Base-by-base conservation (phyloP, 2,329 filamentous ascomycete species). In the Pseudogymnoascus sp. region DNA sequence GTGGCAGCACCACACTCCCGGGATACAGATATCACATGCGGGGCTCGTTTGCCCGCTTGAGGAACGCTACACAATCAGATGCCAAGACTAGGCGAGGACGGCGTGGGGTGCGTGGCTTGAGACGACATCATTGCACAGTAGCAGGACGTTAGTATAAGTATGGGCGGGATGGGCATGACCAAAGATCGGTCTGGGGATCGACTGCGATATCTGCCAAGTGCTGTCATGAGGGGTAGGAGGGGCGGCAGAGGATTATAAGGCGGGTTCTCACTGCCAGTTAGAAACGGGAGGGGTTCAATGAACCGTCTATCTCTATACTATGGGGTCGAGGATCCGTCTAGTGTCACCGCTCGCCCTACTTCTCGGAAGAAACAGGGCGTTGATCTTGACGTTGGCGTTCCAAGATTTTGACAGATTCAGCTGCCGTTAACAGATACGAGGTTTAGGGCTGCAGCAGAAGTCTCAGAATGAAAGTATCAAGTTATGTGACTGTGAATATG, bases 111-210 rank as follows among this genome's bases (percentile, higher is more conserved):
- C 29, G 43, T 49, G 43, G 23, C 43, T 45, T 45, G 43, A 11
- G 43, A 49, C 43, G 43, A 49, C 43, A 49, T 49, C 43, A 49
- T 49, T 49, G 43, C 43, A 49, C 43, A 49, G 43, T 49, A 49
- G 43, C 6, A 16, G 21, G 23, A 10, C 43, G 43, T 49, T 49
- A 49, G 43, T 49, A 49, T 29, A 11, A 16, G 23, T n/a, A 29
- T 49, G 43, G 21, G 12, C 39, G 19, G 23, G 7, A 49, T 49
- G 43, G 41, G 12, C 10, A 23, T 49, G 43, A 49, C 43, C 43
- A 29, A 49, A 49, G 43, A 49, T 49, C 43, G 43, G 43, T 26
- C 21, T 26, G 21, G 21, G 14, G 43, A 49, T 49, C 41, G 41
- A 26, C 41, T 45, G 12, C 21, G 23, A 29, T 16, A 49, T 29